Conservation (phyloP, 2,329 filamentous ascomycete genomes). For the Calycina herbarum region DNA sequence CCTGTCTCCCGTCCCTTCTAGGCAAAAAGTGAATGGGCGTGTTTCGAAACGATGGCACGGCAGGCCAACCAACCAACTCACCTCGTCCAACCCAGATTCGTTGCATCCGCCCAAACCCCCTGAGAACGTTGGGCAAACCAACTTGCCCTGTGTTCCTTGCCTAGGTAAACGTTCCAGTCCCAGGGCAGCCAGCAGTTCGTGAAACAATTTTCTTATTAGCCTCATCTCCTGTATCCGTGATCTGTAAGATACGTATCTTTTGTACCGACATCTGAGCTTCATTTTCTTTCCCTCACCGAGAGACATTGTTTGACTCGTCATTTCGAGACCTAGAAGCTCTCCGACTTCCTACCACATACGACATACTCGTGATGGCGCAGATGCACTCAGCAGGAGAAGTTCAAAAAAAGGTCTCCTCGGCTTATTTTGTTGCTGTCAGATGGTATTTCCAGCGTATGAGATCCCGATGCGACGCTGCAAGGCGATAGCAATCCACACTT, state of each 20-base stretch:
- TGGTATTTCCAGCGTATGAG: conserved; percentile 2
- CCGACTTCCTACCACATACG: background rate
- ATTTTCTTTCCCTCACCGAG: background rate
- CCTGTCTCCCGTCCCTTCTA: background rate
- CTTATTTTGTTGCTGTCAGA: conserved; percentile 2
- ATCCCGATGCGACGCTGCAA: background rate
- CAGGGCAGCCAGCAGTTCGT: conserved; percentile 3
- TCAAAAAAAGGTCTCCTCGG: background rate
- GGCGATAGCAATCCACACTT: conserved; percentile 1
- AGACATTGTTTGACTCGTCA: background rate
- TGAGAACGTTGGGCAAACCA: background rate
- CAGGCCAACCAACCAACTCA: background rate
- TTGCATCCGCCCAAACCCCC: background rate
- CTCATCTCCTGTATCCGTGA: background rate
- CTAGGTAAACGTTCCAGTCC: background rate
- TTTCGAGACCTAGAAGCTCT: background rate
- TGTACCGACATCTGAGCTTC: background rate
- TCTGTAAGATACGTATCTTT: background rate
- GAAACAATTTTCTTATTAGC: conserved; percentile 7
- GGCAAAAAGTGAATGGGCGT: background rate
- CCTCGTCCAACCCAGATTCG: background rate
- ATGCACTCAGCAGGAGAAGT: conserved; percentile 5
- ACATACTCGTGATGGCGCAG: background rate
- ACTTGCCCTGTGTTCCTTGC: background rate
- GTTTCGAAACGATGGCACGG: conserved; percentile 4